Evolutionary conservation across 2,329 filamentous ascomycete genomes (phyloP), one percentile per base, ranked within the genome.

Genomic region (Helotiales sp.): DNA sequence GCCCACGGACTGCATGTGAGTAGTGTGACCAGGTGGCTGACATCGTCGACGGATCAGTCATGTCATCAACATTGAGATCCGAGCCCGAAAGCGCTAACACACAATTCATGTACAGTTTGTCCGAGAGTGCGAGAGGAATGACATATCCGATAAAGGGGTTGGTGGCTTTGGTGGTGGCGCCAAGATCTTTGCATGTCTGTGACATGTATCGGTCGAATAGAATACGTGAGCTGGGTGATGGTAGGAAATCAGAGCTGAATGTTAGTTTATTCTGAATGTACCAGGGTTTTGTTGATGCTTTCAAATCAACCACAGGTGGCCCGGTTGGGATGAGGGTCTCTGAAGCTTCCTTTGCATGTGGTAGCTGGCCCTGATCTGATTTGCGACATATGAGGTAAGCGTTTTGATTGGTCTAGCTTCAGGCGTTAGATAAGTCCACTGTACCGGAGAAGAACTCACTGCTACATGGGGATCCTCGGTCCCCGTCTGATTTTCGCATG

Each of bases 171-270:
- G 37, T 7, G 2, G 58, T 61, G 11, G 45, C 55, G 22, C 64
- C 58, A 13, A 65, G 58, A 3, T 61, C 34, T 55, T 57, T 61
- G 6, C 24, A 65, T 34, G 64, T 65, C 28, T 57, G 47, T 3
- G 57, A 65, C 7, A 65, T n/a, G 17, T 65, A 65, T 49, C 64
- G 64, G 10, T 65, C 64, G 40, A 65, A 65, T 2, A 65, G 58
- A 3, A 65, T 30, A 24, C 64, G 64, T 26, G 64, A 65, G 3
- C 50, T 32, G 20, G 64, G 26, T 11, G 57, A 55, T 20, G 15
- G 24, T 1, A 65, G 58, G 32, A 47, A 24, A 32, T 50, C 11
- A 2, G 47, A 37, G 32, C n/a, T 47, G 26, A 58, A 61, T 6
- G 58, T 34, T 11, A 65, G 20, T 7, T 13, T 26, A 47, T 26